These are phyloP conservation scores for Candida hispaniensis DNA, from an alignment of 805 yeast species.

Conservation along the genomic window DNA sequence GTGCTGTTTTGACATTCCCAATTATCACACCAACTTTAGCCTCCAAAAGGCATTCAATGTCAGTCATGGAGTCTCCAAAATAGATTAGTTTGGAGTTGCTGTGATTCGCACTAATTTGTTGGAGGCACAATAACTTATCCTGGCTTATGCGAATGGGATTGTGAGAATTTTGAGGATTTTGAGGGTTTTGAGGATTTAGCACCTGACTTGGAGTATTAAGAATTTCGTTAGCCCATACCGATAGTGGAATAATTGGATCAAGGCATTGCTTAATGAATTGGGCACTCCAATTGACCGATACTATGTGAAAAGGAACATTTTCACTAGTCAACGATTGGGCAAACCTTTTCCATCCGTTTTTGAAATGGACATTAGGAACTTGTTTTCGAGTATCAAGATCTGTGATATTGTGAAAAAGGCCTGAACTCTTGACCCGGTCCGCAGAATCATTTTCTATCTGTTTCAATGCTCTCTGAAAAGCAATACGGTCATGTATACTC, in stretches of 20 bases:
- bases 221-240: constrained; percentile 30
- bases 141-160: constrained; percentile 48
- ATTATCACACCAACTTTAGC: constrained; percentile 41
- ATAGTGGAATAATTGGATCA: constrained; percentile 38
- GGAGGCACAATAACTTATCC: constrained; percentile 36
- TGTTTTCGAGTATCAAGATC: constrained; percentile 28
- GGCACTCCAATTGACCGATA: constrained; percentile 57
- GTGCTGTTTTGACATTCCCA: constrained; percentile 16
- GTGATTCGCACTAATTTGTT: constrained; percentile 17
- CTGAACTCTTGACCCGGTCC: constrained; percentile 30
- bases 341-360: constrained; percentile 34
- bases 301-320: constrained; percentile 34
- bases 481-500: constrained; percentile 34
- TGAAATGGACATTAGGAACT: constrained; percentile 32
- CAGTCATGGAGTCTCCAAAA: constrained; percentile 57
- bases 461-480: constrained; percentile 38
- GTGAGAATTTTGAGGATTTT: no score
- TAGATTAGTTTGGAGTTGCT: constrained; percentile 29
- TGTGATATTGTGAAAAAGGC: constrained; percentile 37
- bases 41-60: constrained; percentile 39
- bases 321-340: constrained; percentile 24
- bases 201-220: constrained; percentile 27
- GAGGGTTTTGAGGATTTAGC: constrained; percentile 17
- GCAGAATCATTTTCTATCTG: constrained; percentile 42
- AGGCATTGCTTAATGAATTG: constrained; percentile 34